Evolutionary conservation across 1,139 yeast species (phyloP), one percentile per base, ranked within the genome.

Genomic region (Magnusiomyces suaveolens): DNA sequence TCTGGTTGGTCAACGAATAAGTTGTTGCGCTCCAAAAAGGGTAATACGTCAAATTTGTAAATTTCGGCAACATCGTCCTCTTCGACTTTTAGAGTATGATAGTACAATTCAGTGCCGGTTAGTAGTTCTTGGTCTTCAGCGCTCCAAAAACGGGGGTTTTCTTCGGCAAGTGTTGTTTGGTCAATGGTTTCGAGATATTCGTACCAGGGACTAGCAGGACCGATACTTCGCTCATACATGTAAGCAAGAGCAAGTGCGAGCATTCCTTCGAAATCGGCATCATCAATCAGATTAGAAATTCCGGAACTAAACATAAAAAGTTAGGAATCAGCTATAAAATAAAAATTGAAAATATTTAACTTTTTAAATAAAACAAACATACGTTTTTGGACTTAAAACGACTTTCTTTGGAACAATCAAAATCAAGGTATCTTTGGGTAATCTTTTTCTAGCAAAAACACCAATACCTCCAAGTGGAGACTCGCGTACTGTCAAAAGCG

Each of bases 151-250:
- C 85, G 75, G 1, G 92, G 77, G 0, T 90, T 54, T n/a, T 48
- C 51, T 18, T 44, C 32, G 24, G 46, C 54, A 24, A 54, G 54
- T 44, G 64, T 68, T 0, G 63, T 60, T 16, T 71, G 69, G 47
- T 77, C 77, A 48, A 88, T 77, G 20, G 86, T 75, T 43, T 73
- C 67, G 52, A 89, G 72, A 65, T 84, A 90, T 1, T 73, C 74
- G 60, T 60, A 74, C 97, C 97, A 90, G 2, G 96, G 96, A 16
- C 95, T 84, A 1, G 69, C 64, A 18, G 73, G 69, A 1, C 80
- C 81, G 55, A 75, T 70, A 14, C 75, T 67, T 44, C 72, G 70
- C 65, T 90, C 97, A 65, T 86, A 88, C 43, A 88, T 75, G 58
- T 81, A 85, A 0, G 90, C 81, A 12, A 87, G 62, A 14, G 85